Conservation (phyloP, 2,329 filamentous ascomycete species). For the Talaromyces albobiverticillius region DNA sequence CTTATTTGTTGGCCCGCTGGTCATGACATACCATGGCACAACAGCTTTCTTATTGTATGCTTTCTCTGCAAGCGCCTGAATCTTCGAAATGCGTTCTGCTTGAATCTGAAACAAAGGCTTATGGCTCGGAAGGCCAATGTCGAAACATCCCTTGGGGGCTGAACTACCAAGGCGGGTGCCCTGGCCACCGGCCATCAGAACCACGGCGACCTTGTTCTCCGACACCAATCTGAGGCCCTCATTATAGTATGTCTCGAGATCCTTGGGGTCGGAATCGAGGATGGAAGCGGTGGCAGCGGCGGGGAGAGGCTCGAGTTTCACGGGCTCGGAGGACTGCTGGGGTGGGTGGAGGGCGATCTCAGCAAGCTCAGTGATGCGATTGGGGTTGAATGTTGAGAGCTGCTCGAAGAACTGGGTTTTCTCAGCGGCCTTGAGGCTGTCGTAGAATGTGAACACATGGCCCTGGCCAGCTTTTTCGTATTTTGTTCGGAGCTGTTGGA, state of each 20-base stretch:
- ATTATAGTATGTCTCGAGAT: conserved; percentile 82
- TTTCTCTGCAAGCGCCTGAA: conserved; percentile 76
- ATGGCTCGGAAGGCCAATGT: conserved; percentile 87
- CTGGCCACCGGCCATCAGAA: conserved; percentile 96
- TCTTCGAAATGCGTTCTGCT: conserved; percentile 84
- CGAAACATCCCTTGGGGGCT: conserved; percentile 94
- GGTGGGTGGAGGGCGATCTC: conserved; percentile 77
- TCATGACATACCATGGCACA: conserved; percentile 99
- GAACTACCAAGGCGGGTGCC: conserved; percentile 92
- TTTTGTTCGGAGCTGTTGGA: conserved; percentile 66
- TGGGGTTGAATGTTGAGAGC: conserved; percentile 76
- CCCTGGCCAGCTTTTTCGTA: conserved; percentile 73
- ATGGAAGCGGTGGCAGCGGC: conserved; percentile 83
- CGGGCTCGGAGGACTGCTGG: conserved; percentile 53
- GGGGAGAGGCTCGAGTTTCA: conserved; percentile 79
- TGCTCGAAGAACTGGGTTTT: conserved; percentile 79
- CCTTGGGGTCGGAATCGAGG: conserved; percentile 76
- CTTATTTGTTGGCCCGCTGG: conserved; percentile 85
- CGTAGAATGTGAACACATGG: conserved; percentile 85
- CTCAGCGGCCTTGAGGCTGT: conserved; percentile 69
- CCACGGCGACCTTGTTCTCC: conserved; percentile 72
- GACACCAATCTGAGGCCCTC: conserved; percentile 64
- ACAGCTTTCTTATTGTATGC: conserved; percentile 62
- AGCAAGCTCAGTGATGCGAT: conserved; percentile 83
- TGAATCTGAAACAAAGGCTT: conserved; percentile 98